A percentile compares a stretch with the other conserved stretches of the same genome.
phyloP scores from a whole-genome alignment of 1,284 basidiomycete species.

The Trichosporon coremiiforme region DNA sequence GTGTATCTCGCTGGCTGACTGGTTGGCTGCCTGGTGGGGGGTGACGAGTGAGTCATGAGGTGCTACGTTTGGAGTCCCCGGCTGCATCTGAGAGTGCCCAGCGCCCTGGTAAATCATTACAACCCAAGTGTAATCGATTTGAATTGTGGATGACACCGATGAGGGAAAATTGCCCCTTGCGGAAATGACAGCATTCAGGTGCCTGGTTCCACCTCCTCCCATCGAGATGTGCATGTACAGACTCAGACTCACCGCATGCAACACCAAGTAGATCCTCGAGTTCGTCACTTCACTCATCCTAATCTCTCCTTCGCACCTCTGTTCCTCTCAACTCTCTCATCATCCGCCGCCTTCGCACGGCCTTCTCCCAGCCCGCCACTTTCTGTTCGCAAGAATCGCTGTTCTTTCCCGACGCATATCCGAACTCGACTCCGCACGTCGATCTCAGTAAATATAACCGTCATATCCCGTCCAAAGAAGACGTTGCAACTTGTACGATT shows the following conservation, averaged over 20 bases:
- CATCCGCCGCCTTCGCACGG: too few species aligned
- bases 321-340: not conserved
- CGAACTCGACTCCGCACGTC: not conserved
- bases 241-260: not conserved
- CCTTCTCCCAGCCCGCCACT: not conserved
- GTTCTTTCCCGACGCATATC: not conserved
- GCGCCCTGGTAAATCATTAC: not conserved
- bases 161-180: not conserved
- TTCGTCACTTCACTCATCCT: slow-evolving; percentile 3
- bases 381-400: not conserved
- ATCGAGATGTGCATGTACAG: not conserved
- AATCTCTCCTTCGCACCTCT: not conserved
- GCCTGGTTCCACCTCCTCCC: slow-evolving; percentile 1
- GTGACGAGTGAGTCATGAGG: not conserved
- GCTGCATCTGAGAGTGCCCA: not conserved
- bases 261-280: not conserved
- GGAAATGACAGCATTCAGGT: slow-evolving; percentile 12
- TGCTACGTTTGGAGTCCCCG: not conserved
- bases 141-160: slow-evolving; percentile 7
- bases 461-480: not conserved
- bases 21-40: too few species aligned
- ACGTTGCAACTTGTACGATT: not conserved
- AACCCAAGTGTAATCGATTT: not conserved
- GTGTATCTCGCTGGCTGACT: not conserved
- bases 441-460: not conserved